Conservation (phyloP, 2,329 filamentous ascomycete genomes). For the Colletotrichum sp. region DNA sequence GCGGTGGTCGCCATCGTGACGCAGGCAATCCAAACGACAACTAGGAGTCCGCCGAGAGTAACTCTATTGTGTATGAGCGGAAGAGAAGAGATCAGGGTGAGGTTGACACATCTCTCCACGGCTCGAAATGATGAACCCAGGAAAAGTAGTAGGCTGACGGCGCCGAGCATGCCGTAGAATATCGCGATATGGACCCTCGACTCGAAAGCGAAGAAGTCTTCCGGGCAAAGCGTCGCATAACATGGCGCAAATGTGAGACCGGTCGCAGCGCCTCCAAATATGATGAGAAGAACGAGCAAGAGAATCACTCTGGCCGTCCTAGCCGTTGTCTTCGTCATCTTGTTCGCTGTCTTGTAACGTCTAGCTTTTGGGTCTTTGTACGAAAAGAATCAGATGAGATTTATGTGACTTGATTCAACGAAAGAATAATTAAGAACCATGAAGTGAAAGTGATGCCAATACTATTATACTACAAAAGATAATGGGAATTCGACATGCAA, state of each 20-base stretch:
- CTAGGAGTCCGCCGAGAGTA: background rate
- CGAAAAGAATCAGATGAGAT: background rate
- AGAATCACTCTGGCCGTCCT: background rate
- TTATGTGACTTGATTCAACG: background rate
- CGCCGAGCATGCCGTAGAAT: conserved; percentile 15
- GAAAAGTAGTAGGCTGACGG: background rate
- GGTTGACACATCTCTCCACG: background rate
- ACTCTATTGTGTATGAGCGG: background rate
- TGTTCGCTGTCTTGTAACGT: background rate
- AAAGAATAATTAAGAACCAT: rapidly evolving
- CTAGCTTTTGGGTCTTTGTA: background rate
- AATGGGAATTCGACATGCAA: background rate
- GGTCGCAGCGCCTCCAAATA: background rate
- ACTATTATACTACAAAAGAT: background rate
- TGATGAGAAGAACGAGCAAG: background rate
- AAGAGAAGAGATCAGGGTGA: background rate
- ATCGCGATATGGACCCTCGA: conserved; percentile 14
- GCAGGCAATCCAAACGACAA: conserved; percentile 7
- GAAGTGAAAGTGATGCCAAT: background rate
- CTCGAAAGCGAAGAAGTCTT: conserved; percentile 13
- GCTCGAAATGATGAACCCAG: background rate
- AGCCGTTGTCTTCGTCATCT: background rate
- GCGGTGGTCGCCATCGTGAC: background rate
- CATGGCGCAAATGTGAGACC: conserved; percentile 19
- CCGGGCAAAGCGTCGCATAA: conserved; percentile 19